Conservation (phyloP, 176 grass and related monocot genomes). For the Rhynchospora tenuis region DNA sequence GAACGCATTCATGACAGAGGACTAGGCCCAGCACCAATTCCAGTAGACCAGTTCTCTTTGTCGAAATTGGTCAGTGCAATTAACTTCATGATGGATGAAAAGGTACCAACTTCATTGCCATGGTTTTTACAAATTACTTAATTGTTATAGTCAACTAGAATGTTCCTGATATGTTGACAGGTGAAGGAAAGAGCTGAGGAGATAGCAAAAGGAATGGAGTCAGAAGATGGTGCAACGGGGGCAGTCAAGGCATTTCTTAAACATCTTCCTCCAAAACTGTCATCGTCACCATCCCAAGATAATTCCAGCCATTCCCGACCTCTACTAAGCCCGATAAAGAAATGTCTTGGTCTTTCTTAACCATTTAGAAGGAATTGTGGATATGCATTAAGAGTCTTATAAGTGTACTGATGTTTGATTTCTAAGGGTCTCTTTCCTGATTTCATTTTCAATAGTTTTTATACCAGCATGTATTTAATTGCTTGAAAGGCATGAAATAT, state of each 20-base stretch:
- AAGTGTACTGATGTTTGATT: background rate
- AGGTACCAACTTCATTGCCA: constrained; percentile 33
- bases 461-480: background rate
- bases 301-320: background rate
- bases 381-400: background rate
- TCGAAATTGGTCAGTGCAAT: constrained; percentile 78
- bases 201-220: constrained; percentile 28
- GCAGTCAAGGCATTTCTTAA: constrained; percentile 38
- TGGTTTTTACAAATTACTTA: background rate
- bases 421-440: background rate
- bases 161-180: background rate
- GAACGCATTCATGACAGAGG: constrained; percentile 82
- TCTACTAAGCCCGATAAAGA: constrained; percentile 7
- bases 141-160: background rate
- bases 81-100: constrained; percentile 55
- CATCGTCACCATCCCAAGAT: background rate
- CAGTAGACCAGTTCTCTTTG: constrained; percentile 74
- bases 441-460: background rate
- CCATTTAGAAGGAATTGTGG: background rate
- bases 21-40: constrained; percentile 68
- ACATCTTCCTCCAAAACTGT: constrained; percentile 28
- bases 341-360: constrained; percentile 34
- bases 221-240: constrained; percentile 33
- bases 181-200: constrained; percentile 35
- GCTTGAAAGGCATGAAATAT: background rate